These are phyloP conservation scores for Colletotrichum kahawae DNA, from an alignment of 2,329 filamentous ascomycete genomes.

Conservation along the genomic window DNA sequence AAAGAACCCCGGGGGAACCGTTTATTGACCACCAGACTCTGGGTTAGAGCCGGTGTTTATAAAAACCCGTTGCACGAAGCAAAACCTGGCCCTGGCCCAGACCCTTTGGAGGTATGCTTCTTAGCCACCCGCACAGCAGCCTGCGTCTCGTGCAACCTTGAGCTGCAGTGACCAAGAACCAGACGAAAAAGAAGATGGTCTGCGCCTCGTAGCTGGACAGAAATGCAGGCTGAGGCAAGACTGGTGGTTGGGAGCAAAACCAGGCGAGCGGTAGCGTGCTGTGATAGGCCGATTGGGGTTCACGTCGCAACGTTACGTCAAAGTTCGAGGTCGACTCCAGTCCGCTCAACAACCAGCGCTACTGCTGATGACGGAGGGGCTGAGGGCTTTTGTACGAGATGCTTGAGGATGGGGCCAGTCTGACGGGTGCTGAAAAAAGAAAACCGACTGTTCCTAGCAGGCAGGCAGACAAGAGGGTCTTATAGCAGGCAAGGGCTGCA, in stretches of 20 bases:
- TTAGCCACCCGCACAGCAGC: not conserved
- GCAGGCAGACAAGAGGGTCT: not conserved
- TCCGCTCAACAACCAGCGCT: not conserved
- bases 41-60: not conserved
- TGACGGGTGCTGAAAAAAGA: not conserved
- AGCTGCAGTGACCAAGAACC: not conserved
- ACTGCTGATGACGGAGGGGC: conserved; percentile 11
- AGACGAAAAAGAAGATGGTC: not conserved
- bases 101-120: not conserved
- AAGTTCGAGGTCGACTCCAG: not conserved
- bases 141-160: not conserved
- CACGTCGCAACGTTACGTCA: conserved; percentile 20
- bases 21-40: not conserved
- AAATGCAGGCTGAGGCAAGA: not conserved
- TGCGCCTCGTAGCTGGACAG: not conserved
- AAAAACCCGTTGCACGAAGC: not conserved
- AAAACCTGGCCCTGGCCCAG: not conserved
- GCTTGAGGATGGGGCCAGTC: not conserved
- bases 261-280: not conserved
- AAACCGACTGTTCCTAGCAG: not conserved
- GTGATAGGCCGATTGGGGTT: not conserved
- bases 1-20: not conserved
- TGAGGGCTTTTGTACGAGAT: not conserved
- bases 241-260: conserved; percentile 10
- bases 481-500: not conserved